Conservation (phyloP, 805 yeast species). For the Yarrowia sp. region DNA sequence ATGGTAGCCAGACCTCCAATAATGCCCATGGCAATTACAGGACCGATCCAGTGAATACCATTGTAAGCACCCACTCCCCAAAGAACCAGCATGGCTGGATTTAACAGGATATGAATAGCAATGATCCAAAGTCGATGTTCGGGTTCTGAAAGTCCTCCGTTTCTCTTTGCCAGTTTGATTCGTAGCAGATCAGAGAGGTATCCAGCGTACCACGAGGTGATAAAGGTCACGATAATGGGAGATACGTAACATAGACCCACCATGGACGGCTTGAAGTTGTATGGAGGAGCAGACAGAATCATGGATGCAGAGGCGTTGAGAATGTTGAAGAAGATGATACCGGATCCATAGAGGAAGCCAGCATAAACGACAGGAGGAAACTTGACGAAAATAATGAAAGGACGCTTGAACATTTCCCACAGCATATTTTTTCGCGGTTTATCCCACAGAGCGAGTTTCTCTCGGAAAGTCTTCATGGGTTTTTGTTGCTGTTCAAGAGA, state of each 20-base stretch:
- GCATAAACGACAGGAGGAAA: conserved; percentile 26
- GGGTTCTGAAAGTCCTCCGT: conserved; percentile 48
- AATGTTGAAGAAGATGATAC: conserved; percentile 25
- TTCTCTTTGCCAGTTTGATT: conserved; percentile 31
- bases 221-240: conserved; percentile 15
- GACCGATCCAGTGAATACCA: conserved; percentile 49
- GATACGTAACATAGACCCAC: conserved; percentile 20
- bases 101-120: conserved; percentile 43
- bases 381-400: conserved; percentile 18
- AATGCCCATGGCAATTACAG: conserved; percentile 48
- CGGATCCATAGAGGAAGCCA: conserved; percentile 22
- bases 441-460: conserved; percentile 25
- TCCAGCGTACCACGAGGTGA: conserved; percentile 8
- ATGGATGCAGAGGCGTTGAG: conserved; percentile 15
- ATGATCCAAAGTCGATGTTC: conserved; percentile 53
- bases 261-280: conserved; percentile 25
- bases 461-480: conserved; percentile 20
- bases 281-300: conserved; percentile 21
- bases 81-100: conserved; percentile 47
- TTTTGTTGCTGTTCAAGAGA: conserved; percentile 6
- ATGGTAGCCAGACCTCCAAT: conserved; percentile 46
- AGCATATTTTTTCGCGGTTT: conserved; percentile 15
- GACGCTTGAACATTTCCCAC: conserved; percentile 26
- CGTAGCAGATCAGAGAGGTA: conserved; percentile 16
- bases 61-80: conserved; percentile 56